Evolutionary conservation across 2,329 filamentous ascomycete species (phyloP).

Genomic region (Talaromyces islandicus): DNA sequence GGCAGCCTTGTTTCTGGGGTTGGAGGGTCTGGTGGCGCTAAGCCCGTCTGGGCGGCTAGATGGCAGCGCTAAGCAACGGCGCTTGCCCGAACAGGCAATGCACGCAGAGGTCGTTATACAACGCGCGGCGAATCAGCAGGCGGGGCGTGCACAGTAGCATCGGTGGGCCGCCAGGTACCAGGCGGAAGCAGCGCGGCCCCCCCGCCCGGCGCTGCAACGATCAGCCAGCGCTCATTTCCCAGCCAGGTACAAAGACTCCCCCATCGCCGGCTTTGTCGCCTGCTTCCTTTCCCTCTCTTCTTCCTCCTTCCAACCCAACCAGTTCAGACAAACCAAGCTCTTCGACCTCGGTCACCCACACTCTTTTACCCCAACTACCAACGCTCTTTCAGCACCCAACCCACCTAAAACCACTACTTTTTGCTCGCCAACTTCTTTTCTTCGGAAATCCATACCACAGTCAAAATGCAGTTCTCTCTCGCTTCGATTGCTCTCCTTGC

Average conservation of each 20-base stretch:
- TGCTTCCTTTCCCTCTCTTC: not conserved
- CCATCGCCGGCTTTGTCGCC: slow-evolving; percentile 15
- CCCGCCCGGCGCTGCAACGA: slow-evolving; percentile 1
- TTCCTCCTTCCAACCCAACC: not conserved
- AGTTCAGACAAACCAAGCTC: slow-evolving; percentile 15
- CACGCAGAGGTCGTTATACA: not conserved
- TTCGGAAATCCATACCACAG: slow-evolving; percentile 11
- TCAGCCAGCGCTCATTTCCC: slow-evolving; percentile 4
- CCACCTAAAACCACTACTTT: slow-evolving; percentile 14
- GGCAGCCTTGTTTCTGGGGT: not conserved
- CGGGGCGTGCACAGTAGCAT: not conserved
- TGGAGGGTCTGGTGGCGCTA: not conserved
- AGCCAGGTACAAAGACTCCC: slow-evolving; percentile 31
- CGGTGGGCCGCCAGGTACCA: not conserved
- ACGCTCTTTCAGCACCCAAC: slow-evolving; percentile 20
- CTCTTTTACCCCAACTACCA: slow-evolving; percentile 34
- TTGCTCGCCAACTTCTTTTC: slow-evolving; percentile 24
- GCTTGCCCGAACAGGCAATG: not conserved
- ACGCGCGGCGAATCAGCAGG: not conserved
- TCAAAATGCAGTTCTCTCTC: slow-evolving; percentile 41
- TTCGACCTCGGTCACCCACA: slow-evolving; percentile 40
- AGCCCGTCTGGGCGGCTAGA: not conserved
- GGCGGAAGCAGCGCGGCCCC: not conserved
- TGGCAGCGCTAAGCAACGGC: not conserved
- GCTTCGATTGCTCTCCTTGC: slow-evolving; percentile 35